Conservation (phyloP, 345 rosid genomes). For the Pistacia vera region DNA sequence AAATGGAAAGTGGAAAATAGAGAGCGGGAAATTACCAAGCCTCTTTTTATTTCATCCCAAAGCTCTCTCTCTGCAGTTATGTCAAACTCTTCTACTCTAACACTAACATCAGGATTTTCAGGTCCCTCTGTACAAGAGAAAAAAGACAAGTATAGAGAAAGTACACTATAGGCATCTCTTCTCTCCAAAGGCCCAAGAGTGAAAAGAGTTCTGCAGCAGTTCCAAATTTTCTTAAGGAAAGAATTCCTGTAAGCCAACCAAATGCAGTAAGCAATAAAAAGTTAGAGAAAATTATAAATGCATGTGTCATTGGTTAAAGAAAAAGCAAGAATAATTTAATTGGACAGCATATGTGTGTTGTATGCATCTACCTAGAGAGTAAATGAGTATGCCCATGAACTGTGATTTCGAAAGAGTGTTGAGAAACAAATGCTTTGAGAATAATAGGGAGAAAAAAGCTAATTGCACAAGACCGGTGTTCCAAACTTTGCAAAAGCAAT, state of each 20-base stretch:
- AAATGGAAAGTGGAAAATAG: conserved; percentile 18
- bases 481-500: conserved; percentile 62
- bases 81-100: conserved; percentile 53
- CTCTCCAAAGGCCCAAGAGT: conserved; percentile 78
- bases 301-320: neutral
- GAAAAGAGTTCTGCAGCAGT: conserved; percentile 76
- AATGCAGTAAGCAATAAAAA: conserved; percentile 14
- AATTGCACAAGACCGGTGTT: conserved; percentile 79
- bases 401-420: conserved; percentile 38
- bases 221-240: conserved; percentile 72
- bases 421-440: conserved; percentile 60
- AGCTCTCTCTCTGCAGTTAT: conserved; percentile 63
- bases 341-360: conserved; percentile 5
- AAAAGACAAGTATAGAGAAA: conserved; percentile 67
- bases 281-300: conserved; percentile 3
- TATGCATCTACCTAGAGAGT: conserved; percentile 57
- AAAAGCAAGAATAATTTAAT: conserved; percentile 13
- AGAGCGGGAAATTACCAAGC: conserved; percentile 61
- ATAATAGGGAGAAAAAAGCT: conserved; percentile 70
- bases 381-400: conserved; percentile 34
- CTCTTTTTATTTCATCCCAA: conserved; percentile 89
- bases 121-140: conserved; percentile 36
- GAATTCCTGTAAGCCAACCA: conserved; percentile 49
- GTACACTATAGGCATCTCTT: conserved; percentile 80
- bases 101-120: conserved; percentile 32